Conservation (phyloP, 805 yeast genomes). For the Ogataea corticis region DNA sequence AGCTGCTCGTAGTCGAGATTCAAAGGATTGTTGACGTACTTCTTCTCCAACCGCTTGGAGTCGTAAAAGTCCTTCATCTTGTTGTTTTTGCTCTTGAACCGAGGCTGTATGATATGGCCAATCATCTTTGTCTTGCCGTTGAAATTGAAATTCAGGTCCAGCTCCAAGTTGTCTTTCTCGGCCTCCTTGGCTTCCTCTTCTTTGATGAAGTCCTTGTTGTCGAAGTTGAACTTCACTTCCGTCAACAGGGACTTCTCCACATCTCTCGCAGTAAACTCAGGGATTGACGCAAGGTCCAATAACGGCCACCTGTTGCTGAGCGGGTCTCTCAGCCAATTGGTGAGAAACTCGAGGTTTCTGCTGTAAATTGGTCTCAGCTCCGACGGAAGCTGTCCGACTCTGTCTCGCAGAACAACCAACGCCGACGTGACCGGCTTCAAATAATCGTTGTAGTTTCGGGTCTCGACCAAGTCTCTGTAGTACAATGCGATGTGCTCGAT, state of each 20-base stretch:
- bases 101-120: constrained; percentile 34
- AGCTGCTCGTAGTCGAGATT: constrained; percentile 35
- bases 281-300: constrained; percentile 68
- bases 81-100: constrained; percentile 23
- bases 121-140: constrained; percentile 31
- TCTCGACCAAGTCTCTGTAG: constrained; percentile 37
- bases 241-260: constrained; percentile 77
- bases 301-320: constrained; percentile 63
- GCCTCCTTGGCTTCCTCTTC: constrained; percentile 28
- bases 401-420: constrained; percentile 75
- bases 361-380: constrained; percentile 74
- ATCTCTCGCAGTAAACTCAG: constrained; percentile 64
- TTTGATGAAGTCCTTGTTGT: constrained; percentile 45
- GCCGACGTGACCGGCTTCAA: constrained; percentile 77
- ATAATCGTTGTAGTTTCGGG: constrained; percentile 42
- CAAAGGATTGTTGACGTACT: constrained; percentile 70
- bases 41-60: constrained; percentile 60
- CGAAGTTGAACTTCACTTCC: constrained; percentile 67
- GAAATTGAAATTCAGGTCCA: constrained; percentile 25
- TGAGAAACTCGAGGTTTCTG: constrained; percentile 61
- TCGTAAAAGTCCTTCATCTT: constrained; percentile 49
- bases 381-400: constrained; percentile 80
- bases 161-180: constrained; percentile 13
- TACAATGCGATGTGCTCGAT: constrained; percentile 75
- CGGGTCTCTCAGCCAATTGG: constrained; percentile 52